Base-by-base conservation (phyloP, 73 alveolate species). In the Symbiodinium pilosum region DNA sequence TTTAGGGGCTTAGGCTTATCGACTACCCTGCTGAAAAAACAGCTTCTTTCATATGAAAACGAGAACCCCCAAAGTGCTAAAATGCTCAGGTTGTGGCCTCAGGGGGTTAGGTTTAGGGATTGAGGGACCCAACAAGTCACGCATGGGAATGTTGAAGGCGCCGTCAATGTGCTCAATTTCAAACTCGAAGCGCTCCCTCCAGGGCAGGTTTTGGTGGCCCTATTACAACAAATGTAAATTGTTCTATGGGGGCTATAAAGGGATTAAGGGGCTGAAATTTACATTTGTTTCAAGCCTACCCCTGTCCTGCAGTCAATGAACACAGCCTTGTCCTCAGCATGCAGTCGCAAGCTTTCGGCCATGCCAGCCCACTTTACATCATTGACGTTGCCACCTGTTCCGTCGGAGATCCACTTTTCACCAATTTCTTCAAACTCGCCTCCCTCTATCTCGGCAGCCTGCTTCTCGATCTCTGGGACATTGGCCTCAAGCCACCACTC, bases 401-500 rank as follows among this genome's bases (percentile, higher is more conserved):
- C 85, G 28, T 73, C 85, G 3, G 85, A 73, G 85, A 73, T 73
- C 85, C 85, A 73, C 85, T 73, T 73, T 43, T 73, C 85, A 28
- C 85, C 85, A 36, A 73, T 73, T 73, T 73, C 85, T 28, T 73
- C 85, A 36, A 73, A 73, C 85, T 73, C 85, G 26, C 85, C 85
- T n/a, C 85, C 85, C 47, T 73, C 85, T 21, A 73, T 73, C 85
- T 73, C 85, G 30, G 85, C 85, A 28, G 85, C 85, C 85, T 73
- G 85, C 43, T 73, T 73, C 85, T 73, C 85, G 47, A 73, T 73
- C 28, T 73, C 85, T 11, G 85, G 85, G 21, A 73, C 85, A 34
- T 73, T 73, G 44, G 85, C 85, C 34, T 73, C 85, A 28, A 73
- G 85, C 85, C 85, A 73, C 85, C 85, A 73, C 85, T 73, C 85